Evolutionary conservation across 495 filamentous ascomycete genomes (phyloP).

Genomic region (Penicillium atrosanguineum): DNA sequence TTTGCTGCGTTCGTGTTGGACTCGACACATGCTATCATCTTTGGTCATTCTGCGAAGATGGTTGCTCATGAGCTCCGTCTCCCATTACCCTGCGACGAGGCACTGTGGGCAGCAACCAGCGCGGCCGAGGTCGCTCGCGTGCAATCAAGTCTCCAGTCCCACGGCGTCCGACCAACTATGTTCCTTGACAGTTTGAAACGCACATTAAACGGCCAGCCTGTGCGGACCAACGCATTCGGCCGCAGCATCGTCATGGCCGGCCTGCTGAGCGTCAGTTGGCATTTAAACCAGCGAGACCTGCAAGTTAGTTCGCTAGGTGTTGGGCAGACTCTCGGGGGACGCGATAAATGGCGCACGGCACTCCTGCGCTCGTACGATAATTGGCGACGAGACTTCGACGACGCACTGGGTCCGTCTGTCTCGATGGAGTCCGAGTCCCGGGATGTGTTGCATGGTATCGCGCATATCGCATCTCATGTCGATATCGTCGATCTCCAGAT

Average conservation of each 20-base stretch:
- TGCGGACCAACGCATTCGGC: slow-evolving; percentile 91
- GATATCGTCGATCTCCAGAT: slow-evolving; percentile 98
- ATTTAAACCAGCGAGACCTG: slow-evolving; percentile 95
- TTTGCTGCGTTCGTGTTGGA: slow-evolving; percentile 96
- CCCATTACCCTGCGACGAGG: slow-evolving; percentile 90
- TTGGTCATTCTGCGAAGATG: slow-evolving; percentile 96
- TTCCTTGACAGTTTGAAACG: slow-evolving; percentile 91
- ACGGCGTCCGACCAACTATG: slow-evolving; percentile 80
- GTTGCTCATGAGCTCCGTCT: slow-evolving; percentile 94
- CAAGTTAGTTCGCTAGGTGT: slow-evolving; percentile 85
- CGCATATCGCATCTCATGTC: slow-evolving; percentile 97
- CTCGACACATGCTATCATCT: slow-evolving; percentile 96
- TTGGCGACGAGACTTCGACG: slow-evolving; percentile 93
- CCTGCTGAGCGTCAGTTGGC: slow-evolving; percentile 90
- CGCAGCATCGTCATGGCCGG: slow-evolving; percentile 96
- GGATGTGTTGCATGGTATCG: slow-evolving; percentile 86
- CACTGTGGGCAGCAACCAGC: slow-evolving; percentile 88
- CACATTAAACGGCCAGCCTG: slow-evolving; percentile 81
- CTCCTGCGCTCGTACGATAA: slow-evolving; percentile 89
- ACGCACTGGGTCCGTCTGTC: slow-evolving; percentile 59
- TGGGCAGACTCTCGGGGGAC: slow-evolving; percentile 77
- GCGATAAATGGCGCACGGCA: slow-evolving; percentile 88
- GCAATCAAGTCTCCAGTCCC: slow-evolving; percentile 76
- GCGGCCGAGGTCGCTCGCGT: slow-evolving; percentile 84
- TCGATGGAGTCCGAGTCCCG: slow-evolving; percentile 59